These are phyloP conservation scores for Camelina neglecta DNA, from an alignment of 345 rosid species.

Conservation along the genomic window DNA sequence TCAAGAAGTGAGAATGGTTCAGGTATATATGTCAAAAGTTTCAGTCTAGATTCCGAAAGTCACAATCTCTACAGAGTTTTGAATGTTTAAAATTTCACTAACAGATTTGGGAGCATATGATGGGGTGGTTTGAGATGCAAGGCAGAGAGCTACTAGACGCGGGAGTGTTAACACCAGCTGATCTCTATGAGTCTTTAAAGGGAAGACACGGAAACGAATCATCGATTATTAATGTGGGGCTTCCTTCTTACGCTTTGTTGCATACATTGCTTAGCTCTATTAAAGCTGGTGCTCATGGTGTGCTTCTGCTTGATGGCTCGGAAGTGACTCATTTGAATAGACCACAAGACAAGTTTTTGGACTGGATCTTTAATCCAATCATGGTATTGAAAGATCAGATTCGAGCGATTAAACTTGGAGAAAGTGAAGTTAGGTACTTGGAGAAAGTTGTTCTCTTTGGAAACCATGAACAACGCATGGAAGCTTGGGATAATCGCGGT, in stretches of 20 bases:
- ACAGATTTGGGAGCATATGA: conserved; percentile 67
- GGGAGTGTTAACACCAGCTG: conserved; percentile 53
- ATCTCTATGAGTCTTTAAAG: conserved; percentile 61
- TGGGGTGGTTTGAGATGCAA: conserved; percentile 61
- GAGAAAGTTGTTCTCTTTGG: conserved; percentile 72
- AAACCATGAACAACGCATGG: conserved; percentile 51
- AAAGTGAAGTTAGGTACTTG: conserved; percentile 63
- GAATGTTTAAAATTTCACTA: not conserved
- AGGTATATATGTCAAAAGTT: conserved; percentile 56
- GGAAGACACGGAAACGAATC: conserved; percentile 59
- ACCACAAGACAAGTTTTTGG: conserved; percentile 72
- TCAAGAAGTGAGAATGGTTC: conserved; percentile 85
- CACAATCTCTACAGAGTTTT: not conserved
- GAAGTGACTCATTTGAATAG: conserved; percentile 71
- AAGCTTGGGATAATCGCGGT: conserved; percentile 65
- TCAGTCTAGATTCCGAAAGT: not conserved
- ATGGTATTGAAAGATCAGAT: conserved; percentile 80
- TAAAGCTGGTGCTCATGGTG: conserved; percentile 62
- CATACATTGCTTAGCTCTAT: conserved; percentile 64
- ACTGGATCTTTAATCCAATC: conserved; percentile 77
- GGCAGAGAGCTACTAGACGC: conserved; percentile 72
- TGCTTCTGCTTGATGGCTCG: conserved; percentile 61
- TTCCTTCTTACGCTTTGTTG: conserved; percentile 67
- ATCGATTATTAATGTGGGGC: conserved; percentile 56
- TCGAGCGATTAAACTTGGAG: conserved; percentile 57